Base-by-base conservation (phyloP, 2,329 filamentous ascomycete genomes). In the Cytospora schulzeri region DNA sequence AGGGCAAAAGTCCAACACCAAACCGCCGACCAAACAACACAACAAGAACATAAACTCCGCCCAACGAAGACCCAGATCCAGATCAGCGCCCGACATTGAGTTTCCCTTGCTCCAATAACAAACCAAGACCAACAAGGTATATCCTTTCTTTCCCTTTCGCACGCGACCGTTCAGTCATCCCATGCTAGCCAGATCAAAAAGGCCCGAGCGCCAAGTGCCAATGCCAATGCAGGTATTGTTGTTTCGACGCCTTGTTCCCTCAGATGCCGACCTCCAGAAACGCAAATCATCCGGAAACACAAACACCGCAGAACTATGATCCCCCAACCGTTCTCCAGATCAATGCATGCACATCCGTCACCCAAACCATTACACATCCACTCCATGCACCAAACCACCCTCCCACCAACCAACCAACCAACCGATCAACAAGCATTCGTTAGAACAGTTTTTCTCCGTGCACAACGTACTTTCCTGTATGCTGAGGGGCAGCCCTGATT, bases 171-270 rank as follows among this genome's bases (percentile, higher is more conserved):
- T 62, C 63, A 63, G 48, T 63, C 59, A 62, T 56, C 52, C 54
- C 55, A 62, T 62, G 59, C 60, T 55, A 58, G 52, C 54, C 63
- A 62, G 54, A 52, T 58, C 61, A 52, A 57, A 35, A 58, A 60
- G 57, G 65, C 62, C 65, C 57, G 35, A 64, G 45, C 45, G 45
- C 45, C 45, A 48, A 48, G 22, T 63, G 62, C 62, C 64, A 66
- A 66, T 66, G 62, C 66, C 66, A 50, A 67, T 67, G 66, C 66
- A 66, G 66, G 63, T 66, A 67, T 65, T 64, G 62, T 67, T 22
- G 66, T 66, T 50, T 65, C 51, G 63, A 67, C 63, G 66, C 66
- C 66, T 60, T 64, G 38, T 62, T 48, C 63, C 50, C 65, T 53
- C 48, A 60, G 64, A 66, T 64, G 57, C 62, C 62, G 53, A 57